Conservation (phyloP, 2,329 filamentous ascomycete species). For the Colletotrichum australisinense region DNA sequence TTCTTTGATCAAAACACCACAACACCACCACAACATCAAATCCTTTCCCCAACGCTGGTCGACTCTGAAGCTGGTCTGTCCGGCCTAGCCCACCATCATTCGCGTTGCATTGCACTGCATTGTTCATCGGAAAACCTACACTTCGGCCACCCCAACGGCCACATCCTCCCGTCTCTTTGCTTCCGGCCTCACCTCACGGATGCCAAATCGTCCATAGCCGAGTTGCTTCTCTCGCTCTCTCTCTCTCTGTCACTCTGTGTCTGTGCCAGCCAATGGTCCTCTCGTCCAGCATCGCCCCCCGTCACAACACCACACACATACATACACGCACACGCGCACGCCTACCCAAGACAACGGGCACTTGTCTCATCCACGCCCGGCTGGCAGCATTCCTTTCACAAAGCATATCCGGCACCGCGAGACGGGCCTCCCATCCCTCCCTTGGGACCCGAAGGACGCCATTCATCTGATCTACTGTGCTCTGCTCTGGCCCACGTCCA, state of each 20-base stretch:
- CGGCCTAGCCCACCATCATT: not conserved
- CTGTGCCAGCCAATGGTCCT: not conserved
- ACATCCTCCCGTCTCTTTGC: not conserved
- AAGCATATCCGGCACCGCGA: not conserved
- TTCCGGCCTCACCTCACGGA: not conserved
- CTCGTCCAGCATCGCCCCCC: not conserved
- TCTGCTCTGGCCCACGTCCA: constrained; percentile 8
- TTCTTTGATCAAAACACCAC: not conserved
- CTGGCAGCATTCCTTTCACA: constrained; percentile 27
- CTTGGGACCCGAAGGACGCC: constrained; percentile 12
- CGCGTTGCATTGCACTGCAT: constrained; percentile 11
- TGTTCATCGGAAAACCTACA: constrained; percentile 3
- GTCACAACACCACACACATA: not conserved
- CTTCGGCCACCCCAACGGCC: not conserved
- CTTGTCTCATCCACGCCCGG: constrained; percentile 21
- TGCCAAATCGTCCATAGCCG: not conserved
- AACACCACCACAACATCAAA: not conserved
- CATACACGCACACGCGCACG: not conserved
- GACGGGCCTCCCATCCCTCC: constrained; percentile 18
- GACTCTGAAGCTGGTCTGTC: not conserved
- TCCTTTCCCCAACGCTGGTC: not conserved
- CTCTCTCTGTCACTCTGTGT: not conserved
- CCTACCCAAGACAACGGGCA: constrained; percentile 27
- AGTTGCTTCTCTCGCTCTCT: not conserved
- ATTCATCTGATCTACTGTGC: constrained; percentile 34